These are phyloP conservation scores for Setaria viridis DNA, from an alignment of 202 grass and related monocot genomes.

Conservation along the genomic window DNA sequence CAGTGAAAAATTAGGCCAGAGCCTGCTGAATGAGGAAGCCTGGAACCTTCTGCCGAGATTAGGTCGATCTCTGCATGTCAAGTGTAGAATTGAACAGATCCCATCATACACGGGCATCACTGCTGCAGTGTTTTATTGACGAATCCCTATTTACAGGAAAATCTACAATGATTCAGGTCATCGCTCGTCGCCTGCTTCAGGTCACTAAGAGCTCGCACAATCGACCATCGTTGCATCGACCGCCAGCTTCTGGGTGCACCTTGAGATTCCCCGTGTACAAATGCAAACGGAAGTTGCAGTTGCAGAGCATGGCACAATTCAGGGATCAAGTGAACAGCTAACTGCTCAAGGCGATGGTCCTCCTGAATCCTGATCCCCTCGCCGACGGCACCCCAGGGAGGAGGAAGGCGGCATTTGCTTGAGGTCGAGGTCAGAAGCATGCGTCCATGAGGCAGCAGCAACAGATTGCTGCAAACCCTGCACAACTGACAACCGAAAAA, in stretches of 20 bases:
- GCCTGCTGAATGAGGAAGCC: too few relatives aligned
- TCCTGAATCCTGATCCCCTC: too few relatives aligned
- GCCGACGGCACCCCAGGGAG: not conserved
- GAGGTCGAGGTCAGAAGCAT: constrained; percentile 25
- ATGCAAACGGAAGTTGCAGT: not conserved
- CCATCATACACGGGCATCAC: not conserved
- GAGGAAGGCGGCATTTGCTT: not conserved
- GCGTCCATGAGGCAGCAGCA: constrained; percentile 56
- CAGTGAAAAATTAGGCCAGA: too few relatives aligned
- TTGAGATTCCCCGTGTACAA: not conserved
- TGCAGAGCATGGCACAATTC: not conserved
- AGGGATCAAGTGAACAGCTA: not conserved
- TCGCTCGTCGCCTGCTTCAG: not conserved
- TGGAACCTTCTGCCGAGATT: too few relatives aligned
- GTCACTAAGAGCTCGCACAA: not conserved
- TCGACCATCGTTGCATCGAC: not conserved
- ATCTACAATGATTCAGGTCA: not conserved
- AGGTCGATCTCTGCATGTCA: too few relatives aligned
- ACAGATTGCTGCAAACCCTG: constrained; percentile 45
- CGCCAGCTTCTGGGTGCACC: not conserved
- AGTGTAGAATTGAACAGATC: too few relatives aligned
- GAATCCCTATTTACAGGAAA: not conserved
- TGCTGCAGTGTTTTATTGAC: not conserved
- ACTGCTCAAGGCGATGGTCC: not conserved
- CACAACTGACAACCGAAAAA: not conserved